A percentile compares a stretch with the other conserved stretches of the same genome.
phyloP scores from a whole-genome alignment of 257 asterid genomes.

The Schizonepeta tenuifolia region DNA sequence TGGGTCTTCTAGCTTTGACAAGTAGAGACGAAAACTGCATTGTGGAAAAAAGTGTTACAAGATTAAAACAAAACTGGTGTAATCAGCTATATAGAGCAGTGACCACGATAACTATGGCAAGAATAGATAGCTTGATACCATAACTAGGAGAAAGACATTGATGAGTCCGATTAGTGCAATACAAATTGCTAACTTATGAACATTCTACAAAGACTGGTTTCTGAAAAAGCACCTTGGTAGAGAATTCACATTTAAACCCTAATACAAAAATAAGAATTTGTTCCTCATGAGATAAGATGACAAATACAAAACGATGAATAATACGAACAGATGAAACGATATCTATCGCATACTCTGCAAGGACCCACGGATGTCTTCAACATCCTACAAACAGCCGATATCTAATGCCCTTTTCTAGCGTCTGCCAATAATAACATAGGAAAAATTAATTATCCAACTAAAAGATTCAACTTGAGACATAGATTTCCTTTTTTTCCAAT shows the following conservation, averaged over 20 bases:
- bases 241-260: conserved; percentile 24
- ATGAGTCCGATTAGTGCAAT: background rate
- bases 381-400: conserved; percentile 43
- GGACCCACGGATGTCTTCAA: conserved; percentile 41
- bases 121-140: background rate
- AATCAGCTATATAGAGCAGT: background rate
- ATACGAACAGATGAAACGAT: conserved; percentile 3
- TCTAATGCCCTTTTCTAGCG: background rate
- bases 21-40: conserved; percentile 43
- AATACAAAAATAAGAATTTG: background rate
- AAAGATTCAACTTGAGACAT: background rate
- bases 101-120: background rate
- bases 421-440: conserved; percentile 3
- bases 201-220: conserved; percentile 1
- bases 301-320: background rate
- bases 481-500: background rate
- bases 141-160: background rate
- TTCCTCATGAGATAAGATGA: background rate
- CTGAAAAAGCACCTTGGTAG: conserved; percentile 3
- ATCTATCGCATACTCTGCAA: conserved; percentile 38
- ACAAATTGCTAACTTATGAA: background rate
- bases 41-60: conserved; percentile 19
- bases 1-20: conserved; percentile 39
- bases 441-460: background rate
- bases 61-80: conserved; percentile 1